Conservation (phyloP, 208 protist species). For the Leishmania amazonensis region DNA sequence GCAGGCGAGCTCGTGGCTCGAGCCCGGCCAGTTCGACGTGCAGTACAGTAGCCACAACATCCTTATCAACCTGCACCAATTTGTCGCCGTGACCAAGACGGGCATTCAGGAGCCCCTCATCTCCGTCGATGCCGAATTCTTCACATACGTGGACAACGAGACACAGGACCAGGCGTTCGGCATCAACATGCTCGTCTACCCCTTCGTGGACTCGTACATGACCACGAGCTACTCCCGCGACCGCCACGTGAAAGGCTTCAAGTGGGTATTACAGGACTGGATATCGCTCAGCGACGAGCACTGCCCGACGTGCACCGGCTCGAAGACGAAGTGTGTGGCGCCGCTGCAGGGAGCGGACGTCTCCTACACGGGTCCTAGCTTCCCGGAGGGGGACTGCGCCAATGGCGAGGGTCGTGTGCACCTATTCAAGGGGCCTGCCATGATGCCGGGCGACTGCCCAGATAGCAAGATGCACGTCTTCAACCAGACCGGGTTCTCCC, state of each 20-base stretch:
- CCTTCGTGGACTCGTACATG: conserved; percentile 59
- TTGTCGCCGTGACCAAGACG: conserved; percentile 49
- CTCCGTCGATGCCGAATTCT: conserved; percentile 79
- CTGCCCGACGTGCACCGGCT: conserved; percentile 79
- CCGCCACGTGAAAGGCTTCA: conserved; percentile 78
- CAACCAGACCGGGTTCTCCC: conserved; percentile 73
- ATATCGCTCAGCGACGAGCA: conserved; percentile 38
- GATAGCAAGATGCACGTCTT: conserved; percentile 60
- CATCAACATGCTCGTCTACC: conserved; percentile 82
- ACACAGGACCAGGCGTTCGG: conserved; percentile 74
- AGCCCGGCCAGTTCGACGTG: conserved; percentile 48
- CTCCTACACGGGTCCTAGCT: conserved; percentile 52
- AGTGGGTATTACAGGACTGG: conserved; percentile 76
- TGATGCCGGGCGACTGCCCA: conserved; percentile 42
- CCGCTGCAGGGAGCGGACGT: conserved; percentile 25
- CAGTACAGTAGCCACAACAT: conserved; percentile 57
- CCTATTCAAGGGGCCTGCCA: conserved; percentile 74
- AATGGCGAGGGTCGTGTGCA: conserved; percentile 46
- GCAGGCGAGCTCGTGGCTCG: conserved; percentile 66
- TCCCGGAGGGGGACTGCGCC: conserved; percentile 71
- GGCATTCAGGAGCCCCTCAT: conserved; percentile 32
- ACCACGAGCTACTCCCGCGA: conserved; percentile 63
- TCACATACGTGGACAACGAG: conserved; percentile 49
- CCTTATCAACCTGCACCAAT: conserved; percentile 64
- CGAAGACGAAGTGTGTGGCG: conserved; percentile 47